Evolutionary conservation across 495 filamentous ascomycete species (phyloP), one percentile per base, ranked within the genome.

Genomic region (Aspergillus avenaceus): DNA sequence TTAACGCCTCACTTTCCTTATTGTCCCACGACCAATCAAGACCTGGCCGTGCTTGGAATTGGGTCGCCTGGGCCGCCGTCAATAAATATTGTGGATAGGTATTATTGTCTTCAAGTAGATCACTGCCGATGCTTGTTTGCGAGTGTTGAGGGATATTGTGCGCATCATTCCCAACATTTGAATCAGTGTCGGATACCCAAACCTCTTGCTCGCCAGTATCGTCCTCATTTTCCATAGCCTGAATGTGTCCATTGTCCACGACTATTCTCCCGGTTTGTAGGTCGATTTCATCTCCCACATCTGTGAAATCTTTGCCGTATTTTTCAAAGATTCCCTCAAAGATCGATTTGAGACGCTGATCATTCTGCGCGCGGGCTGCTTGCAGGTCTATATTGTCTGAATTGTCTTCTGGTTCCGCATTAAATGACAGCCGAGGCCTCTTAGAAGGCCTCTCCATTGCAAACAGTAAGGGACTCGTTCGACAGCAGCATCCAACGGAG

Each of bases 301-400:
- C 87, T 4, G 80, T 80, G 59, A 95, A 96, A 66, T 96, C 86
- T 56, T 78, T 80, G 18, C 76, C 81, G 63, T 96, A 98, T 65
- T 93, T 96, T 24, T 82, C 79, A 59, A 96, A 96, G 29, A 98
- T 96, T 37, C 73, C 62, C 59, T 96, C 91, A 56, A 93, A 95
- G 2, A 82, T 78, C 9, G 81, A 84, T 71, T 92, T 91, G 11
- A 96, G 78, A 34, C 78, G 82, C 37, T 70, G 64, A 27, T 83
- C 81, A 49, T 87, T 85, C 45, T 74, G 76, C 6, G 73, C 75
- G 52, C 81, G 82, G 31, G 76, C 79, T 49, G 74, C 71, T 52
- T 82, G 69, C 11, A 87, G 66, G 51, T 82, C 75, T 26, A 67
- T 51, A 11, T 67, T 58, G 18, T 63, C 55, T 0, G 49, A 5